Conservation (phyloP, 2,329 filamentous ascomycete species). For the Polychaeton citri region DNA sequence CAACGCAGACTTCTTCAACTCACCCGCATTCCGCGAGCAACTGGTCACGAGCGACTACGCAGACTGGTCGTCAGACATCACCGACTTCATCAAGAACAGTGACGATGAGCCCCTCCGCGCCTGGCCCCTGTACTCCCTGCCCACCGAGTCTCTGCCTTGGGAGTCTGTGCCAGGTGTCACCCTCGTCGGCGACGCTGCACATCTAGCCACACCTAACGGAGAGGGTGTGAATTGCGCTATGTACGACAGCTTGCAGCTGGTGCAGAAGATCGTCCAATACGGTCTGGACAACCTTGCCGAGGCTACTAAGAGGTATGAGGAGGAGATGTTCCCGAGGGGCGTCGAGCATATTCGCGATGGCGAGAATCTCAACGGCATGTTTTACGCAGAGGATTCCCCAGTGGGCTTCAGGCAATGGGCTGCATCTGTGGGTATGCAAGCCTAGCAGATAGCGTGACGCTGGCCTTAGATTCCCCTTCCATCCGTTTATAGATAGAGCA, state of each 20-base stretch:
- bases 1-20: constrained; percentile 8
- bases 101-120: constrained; percentile 23
- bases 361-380: constrained; percentile 3
- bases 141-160: constrained; percentile 35
- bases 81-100: constrained; percentile 28
- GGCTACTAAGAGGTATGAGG: constrained; percentile 19
- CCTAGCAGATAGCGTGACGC: too few species aligned
- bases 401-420: constrained; percentile 1
- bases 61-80: constrained; percentile 32
- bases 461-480: too few species aligned
- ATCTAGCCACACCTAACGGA: constrained; percentile 41
- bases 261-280: constrained; percentile 26
- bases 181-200: constrained; percentile 46
- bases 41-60: constrained; percentile 25
- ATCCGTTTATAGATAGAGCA: too few species aligned
- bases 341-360: constrained; percentile 6
- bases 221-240: constrained; percentile 48
- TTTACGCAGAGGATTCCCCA: constrained; percentile 9
- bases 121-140: constrained; percentile 40
- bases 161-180: constrained; percentile 36
- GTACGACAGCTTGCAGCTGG: constrained; percentile 40
- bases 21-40: constrained; percentile 27
- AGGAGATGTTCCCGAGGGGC: constrained; percentile 18
- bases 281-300: constrained; percentile 11
- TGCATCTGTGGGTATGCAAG: too few species aligned